Conservation (phyloP, 2,329 filamentous ascomycete genomes). For the Thyridium curvatum region DNA sequence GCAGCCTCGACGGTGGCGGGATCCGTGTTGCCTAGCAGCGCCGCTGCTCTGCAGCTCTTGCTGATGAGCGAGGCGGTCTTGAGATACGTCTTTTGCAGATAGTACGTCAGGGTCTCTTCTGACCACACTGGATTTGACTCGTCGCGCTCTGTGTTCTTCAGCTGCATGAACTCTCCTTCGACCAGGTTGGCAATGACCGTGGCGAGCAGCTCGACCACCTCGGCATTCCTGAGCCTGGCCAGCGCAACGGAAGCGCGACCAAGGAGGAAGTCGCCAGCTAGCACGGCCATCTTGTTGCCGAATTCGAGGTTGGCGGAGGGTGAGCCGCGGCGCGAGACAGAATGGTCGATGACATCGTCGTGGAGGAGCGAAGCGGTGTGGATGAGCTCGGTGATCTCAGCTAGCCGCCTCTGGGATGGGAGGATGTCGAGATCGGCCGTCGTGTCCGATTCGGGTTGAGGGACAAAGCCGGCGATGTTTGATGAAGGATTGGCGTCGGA, state of each 20-base stretch:
- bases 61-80: constrained; percentile 95
- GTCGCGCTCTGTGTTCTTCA: constrained; percentile 90
- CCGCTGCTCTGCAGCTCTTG: constrained; percentile 88
- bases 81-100: constrained; percentile 96
- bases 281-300: constrained; percentile 97
- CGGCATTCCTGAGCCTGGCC: constrained; percentile 81
- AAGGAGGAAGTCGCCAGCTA: constrained; percentile 94
- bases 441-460: constrained; percentile 33
- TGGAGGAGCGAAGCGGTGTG: constrained; percentile 95
- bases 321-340: constrained; percentile 72
- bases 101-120: constrained; percentile 85
- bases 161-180: constrained; percentile 98
- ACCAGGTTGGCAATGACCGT: constrained; percentile 97
- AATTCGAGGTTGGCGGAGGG: constrained; percentile 92
- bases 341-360: constrained; percentile 97
- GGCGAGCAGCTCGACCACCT: constrained; percentile 89
- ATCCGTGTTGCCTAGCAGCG: constrained; percentile 72
- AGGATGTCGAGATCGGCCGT: constrained; percentile 62
- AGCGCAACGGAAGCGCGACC: constrained; percentile 90
- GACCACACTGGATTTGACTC: constrained; percentile 80
- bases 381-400: constrained; percentile 95
- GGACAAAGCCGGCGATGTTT: constrained; percentile 43
- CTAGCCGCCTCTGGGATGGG: constrained; percentile 85
- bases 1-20: constrained; percentile 80
- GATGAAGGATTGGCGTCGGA: constrained; percentile 75